Conservation (phyloP, 768 basidiomycete species). For the Trametes villosa region DNA sequence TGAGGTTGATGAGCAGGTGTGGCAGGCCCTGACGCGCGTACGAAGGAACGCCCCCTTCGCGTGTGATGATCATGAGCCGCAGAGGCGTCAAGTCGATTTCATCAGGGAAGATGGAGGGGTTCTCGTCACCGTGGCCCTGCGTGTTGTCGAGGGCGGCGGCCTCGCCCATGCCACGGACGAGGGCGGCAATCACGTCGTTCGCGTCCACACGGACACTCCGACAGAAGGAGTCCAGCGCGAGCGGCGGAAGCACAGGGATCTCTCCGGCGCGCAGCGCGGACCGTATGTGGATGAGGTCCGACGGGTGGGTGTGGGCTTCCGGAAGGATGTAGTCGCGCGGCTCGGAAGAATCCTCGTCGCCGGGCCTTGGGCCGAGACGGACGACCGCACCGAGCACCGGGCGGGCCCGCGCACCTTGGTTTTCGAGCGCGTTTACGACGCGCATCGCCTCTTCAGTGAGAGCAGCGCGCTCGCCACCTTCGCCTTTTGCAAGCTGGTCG, state of each 20-base stretch:
- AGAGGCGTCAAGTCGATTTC: slow-evolving; percentile 89
- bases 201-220: slow-evolving; percentile 84
- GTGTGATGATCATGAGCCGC: slow-evolving; percentile 96
- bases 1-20: slow-evolving; percentile 93
- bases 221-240: slow-evolving; percentile 90
- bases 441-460: slow-evolving; percentile 85
- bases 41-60: slow-evolving; percentile 95
- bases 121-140: slow-evolving; percentile 35
- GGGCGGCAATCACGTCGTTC: slow-evolving; percentile 86
- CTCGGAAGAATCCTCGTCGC: slow-evolving; percentile 35
- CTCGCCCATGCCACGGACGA: slow-evolving; percentile 82
- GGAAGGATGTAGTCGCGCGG: slow-evolving; percentile 49
- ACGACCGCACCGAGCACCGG: slow-evolving; percentile 89
- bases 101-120: slow-evolving; percentile 45
- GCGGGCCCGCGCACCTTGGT: slow-evolving; percentile 83
- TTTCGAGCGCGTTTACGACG: slow-evolving; percentile 79
- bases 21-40: slow-evolving; percentile 95
- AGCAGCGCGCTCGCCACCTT: slow-evolving; percentile 66
- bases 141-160: slow-evolving; percentile 54
- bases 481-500: slow-evolving; percentile 71
- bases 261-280: slow-evolving; percentile 92
- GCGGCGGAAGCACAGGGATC: slow-evolving; percentile 93
- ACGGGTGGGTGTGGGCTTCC: slow-evolving; percentile 79
- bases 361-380: slow-evolving; percentile 77
- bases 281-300: slow-evolving; percentile 82